Percentiles rank a stretch among this genome's conserved stretches.
Evolutionary conservation across 2,329 filamentous ascomycete genomes (phyloP).

Genomic region (Microdochium nivale): DNA sequence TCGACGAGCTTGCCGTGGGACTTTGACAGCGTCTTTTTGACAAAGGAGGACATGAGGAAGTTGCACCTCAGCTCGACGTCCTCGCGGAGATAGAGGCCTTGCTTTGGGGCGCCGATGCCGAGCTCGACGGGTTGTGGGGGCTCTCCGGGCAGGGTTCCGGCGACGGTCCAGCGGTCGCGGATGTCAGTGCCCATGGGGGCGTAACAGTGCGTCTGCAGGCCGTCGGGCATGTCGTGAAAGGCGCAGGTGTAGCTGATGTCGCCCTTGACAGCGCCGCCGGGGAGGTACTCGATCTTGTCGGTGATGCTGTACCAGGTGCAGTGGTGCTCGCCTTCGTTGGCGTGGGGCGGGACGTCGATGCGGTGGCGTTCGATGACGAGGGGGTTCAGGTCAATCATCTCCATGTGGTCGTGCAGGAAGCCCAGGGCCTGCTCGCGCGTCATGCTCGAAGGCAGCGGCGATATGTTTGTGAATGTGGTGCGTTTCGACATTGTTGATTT

Average conservation of each 20-base stretch:
- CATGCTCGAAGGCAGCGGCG: slow-evolving; percentile 62
- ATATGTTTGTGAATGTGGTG: slow-evolving; percentile 68
- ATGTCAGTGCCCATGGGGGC: slow-evolving; percentile 77
- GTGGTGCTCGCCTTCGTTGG: slow-evolving; percentile 60
- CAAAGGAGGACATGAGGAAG: slow-evolving; percentile 64
- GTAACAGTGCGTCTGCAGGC: slow-evolving; percentile 75
- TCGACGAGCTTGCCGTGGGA: slow-evolving; percentile 65
- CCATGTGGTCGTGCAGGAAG: slow-evolving; percentile 68
- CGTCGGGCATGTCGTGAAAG: slow-evolving; percentile 65
- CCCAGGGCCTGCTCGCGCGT: slow-evolving; percentile 61
- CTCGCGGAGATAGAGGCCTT: slow-evolving; percentile 74
- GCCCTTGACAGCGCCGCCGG: slow-evolving; percentile 53
- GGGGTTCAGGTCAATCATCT: slow-evolving; percentile 85
- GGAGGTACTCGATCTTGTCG: slow-evolving; percentile 69
- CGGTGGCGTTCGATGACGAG: slow-evolving; percentile 64
- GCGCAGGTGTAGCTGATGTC: slow-evolving; percentile 72
- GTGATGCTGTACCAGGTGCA: slow-evolving; percentile 73
- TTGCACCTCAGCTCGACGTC: slow-evolving; percentile 80
- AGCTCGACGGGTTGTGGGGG: slow-evolving; percentile 41
- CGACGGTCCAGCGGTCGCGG: slow-evolving; percentile 68
- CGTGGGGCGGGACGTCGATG: slow-evolving; percentile 58
- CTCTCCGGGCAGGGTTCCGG: slow-evolving; percentile 64
- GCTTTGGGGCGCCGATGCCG: slow-evolving; percentile 47
- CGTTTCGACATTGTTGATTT: slow-evolving; percentile 57
- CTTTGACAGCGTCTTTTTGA: slow-evolving; percentile 75